A percentile compares a stretch with the other conserved stretches of the same genome.
Conservation (phyloP, 176 grass and related monocot species). For the Otatea glauca region DNA sequence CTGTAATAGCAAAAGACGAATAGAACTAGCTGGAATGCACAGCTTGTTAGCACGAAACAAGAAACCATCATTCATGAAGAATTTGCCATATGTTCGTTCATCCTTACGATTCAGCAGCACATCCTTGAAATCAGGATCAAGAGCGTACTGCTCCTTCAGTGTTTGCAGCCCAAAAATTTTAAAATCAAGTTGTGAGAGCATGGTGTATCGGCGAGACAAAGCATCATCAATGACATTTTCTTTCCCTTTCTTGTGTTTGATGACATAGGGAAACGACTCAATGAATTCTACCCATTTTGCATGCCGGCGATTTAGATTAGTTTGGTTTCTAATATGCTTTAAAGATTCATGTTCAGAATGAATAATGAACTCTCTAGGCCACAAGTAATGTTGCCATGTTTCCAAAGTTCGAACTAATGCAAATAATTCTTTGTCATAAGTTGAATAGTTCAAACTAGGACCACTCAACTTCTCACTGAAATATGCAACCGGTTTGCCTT, state of each 20-base stretch:
- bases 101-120: not conserved
- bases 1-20: too few relatives aligned
- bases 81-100: not conserved
- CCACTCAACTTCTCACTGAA: too few relatives aligned
- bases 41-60: not conserved
- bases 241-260: not conserved
- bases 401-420: too few relatives aligned
- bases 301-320: too few relatives aligned
- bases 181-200: not conserved
- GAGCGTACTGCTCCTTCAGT: not conserved
- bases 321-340: too few relatives aligned
- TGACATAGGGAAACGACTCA: not conserved
- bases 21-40: not conserved
- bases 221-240: not conserved
- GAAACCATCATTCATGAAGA: not conserved
- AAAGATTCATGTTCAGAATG: too few relatives aligned
- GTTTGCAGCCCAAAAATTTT: not conserved
- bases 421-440: too few relatives aligned
- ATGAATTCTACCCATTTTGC: not conserved
- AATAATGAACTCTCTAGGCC: too few relatives aligned
- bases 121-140: not conserved
- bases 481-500: too few relatives aligned
- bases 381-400: too few relatives aligned
- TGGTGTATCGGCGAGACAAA: not conserved
- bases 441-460: too few relatives aligned